A percentile compares a stretch with the other conserved stretches of the same genome.
These are phyloP conservation scores for Coemansia furcata DNA, from an alignment of 192 early-diverging fungal genomes.

Conservation along the genomic window DNA sequence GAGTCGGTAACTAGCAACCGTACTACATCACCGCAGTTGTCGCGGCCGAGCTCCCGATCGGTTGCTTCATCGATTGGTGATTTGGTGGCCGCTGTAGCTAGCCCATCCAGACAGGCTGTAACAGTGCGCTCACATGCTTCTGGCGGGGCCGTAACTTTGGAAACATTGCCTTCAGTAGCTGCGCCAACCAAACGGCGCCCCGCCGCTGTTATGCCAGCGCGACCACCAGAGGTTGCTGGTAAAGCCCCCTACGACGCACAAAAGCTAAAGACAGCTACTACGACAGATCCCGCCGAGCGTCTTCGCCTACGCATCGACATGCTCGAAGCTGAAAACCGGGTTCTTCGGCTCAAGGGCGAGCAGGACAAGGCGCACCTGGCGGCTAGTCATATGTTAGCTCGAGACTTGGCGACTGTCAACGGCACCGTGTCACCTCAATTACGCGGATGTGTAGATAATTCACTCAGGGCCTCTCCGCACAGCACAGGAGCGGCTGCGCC, in stretches of 20 bases:
- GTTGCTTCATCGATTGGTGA: constrained; percentile 12
- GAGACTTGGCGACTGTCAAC: constrained; percentile 30
- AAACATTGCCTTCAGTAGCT: neutral
- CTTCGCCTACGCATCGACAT: constrained; percentile 64
- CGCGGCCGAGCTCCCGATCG: constrained; percentile 28
- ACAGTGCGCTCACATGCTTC: constrained; percentile 1
- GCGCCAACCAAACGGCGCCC: constrained; percentile 7
- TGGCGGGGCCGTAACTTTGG: neutral
- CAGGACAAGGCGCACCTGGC: constrained; percentile 59
- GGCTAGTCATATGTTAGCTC: constrained; percentile 58
- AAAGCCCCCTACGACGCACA: neutral
- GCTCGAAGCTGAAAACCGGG: constrained; percentile 69
- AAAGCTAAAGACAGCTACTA: neutral
- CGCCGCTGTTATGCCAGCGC: neutral
- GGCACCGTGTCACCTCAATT: constrained; percentile 18
- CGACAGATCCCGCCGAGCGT: constrained; percentile 47
- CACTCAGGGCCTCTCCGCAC: constrained; percentile 1
- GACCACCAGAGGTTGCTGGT: constrained; percentile 4
- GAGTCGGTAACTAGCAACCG: constrained; percentile 34
- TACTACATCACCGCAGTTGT: constrained; percentile 37
- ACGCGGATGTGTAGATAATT: neutral
- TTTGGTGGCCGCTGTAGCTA: neutral
- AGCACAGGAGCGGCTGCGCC: neutral
- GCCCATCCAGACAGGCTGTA: constrained; percentile 1
- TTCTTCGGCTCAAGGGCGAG: constrained; percentile 63